Evolutionary conservation across 2,329 filamentous ascomycete genomes (phyloP), one percentile per base, ranked within the genome.

Genomic region (Alternaria tenuissima): DNA sequence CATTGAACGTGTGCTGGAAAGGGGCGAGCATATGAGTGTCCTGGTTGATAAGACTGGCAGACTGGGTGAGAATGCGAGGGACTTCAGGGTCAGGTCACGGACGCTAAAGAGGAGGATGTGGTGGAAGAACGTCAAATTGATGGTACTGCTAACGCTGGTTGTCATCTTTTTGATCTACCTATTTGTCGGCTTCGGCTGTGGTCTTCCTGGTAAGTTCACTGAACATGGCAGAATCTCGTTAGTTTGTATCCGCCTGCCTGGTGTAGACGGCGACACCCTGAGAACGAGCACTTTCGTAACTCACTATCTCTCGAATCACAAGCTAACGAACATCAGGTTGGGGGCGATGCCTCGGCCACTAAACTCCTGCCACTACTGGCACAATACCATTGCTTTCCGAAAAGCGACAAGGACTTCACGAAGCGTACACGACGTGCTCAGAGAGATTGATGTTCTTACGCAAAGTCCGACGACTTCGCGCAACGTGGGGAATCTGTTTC

Each of bases 51-150:
- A 99, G 88, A 99, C 96, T 49, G 94, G 97, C 77, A 85, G 93
- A 43, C 80, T 99, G 39, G 95, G 94, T 14, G 92, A 92, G 28
- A 95, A 89, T 77, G 93, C 95, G 54, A 85, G 90, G 70, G 95
- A 99, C 77, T 99, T 99, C 76, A 85, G 95, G 53, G 89, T 98
- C 18, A 86, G 94, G 68, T 96, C 91, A 77, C 84, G 93, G 26
- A 93, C 93, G 1, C 79, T 99, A 70, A 91, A 95, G 82, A 87
- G 96, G 75, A 87, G 90, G 80, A 98, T 99, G 95, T 99, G 95
- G 95, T 98, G 94, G 94, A 98, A 98, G 89, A 98, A 99, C 78
- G 87, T 96, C 46, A 96, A 96, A 83, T 81, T 99, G 69, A 97
- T 98, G 93, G 89, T 87, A 7, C 79, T 99, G 69, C 75, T 94